Evolutionary conservation across 495 filamentous ascomycete species (phyloP).

Genomic region (Hypomontagnella submonticulosa): DNA sequence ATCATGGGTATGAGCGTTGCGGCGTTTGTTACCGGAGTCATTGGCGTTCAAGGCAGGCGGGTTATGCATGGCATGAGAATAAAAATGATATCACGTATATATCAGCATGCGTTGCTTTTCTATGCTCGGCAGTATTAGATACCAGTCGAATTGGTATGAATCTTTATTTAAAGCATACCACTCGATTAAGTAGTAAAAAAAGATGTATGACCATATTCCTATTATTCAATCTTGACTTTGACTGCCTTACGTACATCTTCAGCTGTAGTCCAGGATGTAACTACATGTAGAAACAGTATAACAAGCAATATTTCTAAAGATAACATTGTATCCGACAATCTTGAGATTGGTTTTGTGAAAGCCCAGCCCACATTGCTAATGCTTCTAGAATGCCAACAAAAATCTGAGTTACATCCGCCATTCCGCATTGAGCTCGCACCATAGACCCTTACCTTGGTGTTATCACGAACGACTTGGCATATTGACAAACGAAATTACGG

Average conservation of each 20-base stretch:
- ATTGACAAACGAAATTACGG: conserved; percentile 24
- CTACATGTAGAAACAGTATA: too few species aligned
- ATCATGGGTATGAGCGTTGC: background rate
- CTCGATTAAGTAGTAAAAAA: background rate
- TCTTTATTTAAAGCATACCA: background rate
- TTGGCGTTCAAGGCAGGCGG: conserved; percentile 19
- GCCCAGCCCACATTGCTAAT: background rate
- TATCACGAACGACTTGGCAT: conserved; percentile 32
- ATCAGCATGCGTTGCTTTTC: conserved; percentile 17
- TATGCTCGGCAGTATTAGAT: conserved; percentile 4
- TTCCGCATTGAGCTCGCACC: conserved; percentile 12
- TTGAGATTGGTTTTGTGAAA: too few species aligned
- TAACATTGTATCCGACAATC: too few species aligned
- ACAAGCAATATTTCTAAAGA: too few species aligned
- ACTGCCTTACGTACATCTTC: too few species aligned
- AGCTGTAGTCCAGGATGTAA: too few species aligned
- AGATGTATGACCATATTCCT: too few species aligned
- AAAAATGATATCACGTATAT: conserved; percentile 32
- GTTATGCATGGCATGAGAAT: conserved; percentile 19
- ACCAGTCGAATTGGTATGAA: conserved; percentile 1
- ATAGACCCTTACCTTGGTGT: conserved; percentile 31
- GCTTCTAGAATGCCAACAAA: conserved; percentile 2
- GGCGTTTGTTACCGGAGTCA: conserved; percentile 21
- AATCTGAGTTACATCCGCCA: conserved; percentile 12
- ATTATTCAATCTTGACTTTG: too few species aligned